Evolutionary conservation across 148 eudicot genomes (phyloP).

Genomic region (Rhododendron ferrugineum): DNA sequence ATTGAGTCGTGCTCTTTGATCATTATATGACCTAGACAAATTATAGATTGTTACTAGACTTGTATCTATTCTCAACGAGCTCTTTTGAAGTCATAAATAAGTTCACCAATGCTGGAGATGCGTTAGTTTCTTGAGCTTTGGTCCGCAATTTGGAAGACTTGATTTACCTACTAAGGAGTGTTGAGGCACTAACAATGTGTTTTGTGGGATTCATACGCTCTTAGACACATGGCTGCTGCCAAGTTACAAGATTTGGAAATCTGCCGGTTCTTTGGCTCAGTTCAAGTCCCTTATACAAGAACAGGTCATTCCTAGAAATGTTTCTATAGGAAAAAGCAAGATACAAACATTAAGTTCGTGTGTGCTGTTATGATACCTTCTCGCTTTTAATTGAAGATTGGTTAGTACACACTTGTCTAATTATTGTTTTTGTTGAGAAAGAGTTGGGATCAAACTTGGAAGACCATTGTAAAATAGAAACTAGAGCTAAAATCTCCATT

Average conservation of each 20-base stretch:
- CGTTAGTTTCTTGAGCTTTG: not conserved
- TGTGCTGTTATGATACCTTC: not conserved
- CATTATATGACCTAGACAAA: not conserved
- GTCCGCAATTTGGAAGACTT: not conserved
- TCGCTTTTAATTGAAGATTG: not conserved
- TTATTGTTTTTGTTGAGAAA: not conserved
- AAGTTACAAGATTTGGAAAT: not conserved
- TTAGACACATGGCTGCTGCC: not conserved
- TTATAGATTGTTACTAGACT: not conserved
- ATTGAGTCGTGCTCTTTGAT: not conserved
- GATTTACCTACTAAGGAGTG: not conserved
- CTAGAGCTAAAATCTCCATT: not conserved
- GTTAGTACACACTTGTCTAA: not conserved
- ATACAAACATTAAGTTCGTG: not conserved
- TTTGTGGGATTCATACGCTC: no score
- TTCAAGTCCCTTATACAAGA: not conserved
- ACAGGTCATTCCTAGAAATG: not conserved
- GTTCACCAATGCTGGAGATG: not conserved
- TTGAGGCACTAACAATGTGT: not conserved
- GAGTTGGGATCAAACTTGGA: not conserved
- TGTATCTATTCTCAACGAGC: not conserved
- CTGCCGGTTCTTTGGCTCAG: not conserved
- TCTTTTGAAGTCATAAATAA: not conserved
- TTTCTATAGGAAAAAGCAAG: not conserved
- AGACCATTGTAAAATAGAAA: not conserved